A percentile compares a stretch with the other conserved stretches of the same genome.
These are phyloP conservation scores for Colletotrichum sp. DNA, from an alignment of 2,329 filamentous ascomycete genomes.

Conservation along the genomic window DNA sequence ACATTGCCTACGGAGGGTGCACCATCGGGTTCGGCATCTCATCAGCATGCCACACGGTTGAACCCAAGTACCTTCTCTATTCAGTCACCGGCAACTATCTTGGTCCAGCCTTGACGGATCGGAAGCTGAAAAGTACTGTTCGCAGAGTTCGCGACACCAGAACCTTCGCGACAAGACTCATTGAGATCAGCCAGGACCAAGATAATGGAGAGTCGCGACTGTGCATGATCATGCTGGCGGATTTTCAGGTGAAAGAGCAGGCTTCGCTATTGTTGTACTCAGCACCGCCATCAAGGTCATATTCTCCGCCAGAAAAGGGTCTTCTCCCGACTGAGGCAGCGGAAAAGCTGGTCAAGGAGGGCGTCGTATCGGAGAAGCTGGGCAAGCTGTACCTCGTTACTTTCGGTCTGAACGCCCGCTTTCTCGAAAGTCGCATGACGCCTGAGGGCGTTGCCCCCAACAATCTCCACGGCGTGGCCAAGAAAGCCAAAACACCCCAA, in stretches of 20 bases:
- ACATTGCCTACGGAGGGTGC: slow-evolving; percentile 51
- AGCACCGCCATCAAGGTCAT: slow-evolving; percentile 34
- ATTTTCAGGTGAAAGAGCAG: slow-evolving; percentile 50
- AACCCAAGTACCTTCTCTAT: slow-evolving; percentile 44
- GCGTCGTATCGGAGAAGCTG: slow-evolving; percentile 27
- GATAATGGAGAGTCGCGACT: slow-evolving; percentile 38
- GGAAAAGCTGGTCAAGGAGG: slow-evolving; percentile 24
- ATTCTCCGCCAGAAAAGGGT: slow-evolving; percentile 31
- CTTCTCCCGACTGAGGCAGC: slow-evolving; percentile 22
- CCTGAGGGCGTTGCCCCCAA: slow-evolving; percentile 47
- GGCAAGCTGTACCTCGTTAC: slow-evolving; percentile 25
- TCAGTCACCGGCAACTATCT: slow-evolving; percentile 51
- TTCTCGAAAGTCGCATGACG: slow-evolving; percentile 41
- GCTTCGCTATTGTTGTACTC: slow-evolving; percentile 40
- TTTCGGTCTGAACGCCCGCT: slow-evolving; percentile 32
- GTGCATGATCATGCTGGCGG: slow-evolving; percentile 48
- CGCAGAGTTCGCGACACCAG: slow-evolving; percentile 45
- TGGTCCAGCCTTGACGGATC: slow-evolving; percentile 46
- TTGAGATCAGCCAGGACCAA: slow-evolving; percentile 48
- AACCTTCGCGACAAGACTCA: slow-evolving; percentile 51
- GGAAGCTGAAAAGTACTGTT: slow-evolving; percentile 41
- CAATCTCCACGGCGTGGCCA: slow-evolving; percentile 46
- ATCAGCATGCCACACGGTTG: slow-evolving; percentile 44
- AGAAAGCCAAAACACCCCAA: slow-evolving; percentile 41
- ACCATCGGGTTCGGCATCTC: slow-evolving; percentile 44